These are phyloP conservation scores for Takashimella koratensis DNA, from an alignment of 1,284 basidiomycete genomes.

Conservation along the genomic window DNA sequence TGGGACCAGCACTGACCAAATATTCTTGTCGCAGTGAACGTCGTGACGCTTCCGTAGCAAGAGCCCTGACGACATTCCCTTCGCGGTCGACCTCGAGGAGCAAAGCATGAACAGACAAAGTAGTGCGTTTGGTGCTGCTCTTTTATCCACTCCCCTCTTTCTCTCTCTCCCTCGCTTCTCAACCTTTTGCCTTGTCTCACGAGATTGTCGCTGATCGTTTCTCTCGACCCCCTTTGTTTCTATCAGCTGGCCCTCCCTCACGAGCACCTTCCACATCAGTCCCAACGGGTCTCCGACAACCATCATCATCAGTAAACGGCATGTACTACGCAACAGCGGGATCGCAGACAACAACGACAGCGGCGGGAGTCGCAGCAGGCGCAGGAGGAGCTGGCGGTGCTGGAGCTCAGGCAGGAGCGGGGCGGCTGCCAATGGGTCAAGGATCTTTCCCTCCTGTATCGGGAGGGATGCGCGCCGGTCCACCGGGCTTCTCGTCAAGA, in stretches of 20 bases:
- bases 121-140: slow-evolving; percentile 4
- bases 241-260: background rate
- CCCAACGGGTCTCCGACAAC: background rate
- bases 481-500: slow-evolving; percentile 37
- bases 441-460: slow-evolving; percentile 17
- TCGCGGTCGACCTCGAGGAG: too few species aligned
- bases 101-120: slow-evolving; percentile 17
- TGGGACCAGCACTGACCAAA: too few species aligned
- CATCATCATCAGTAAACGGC: slow-evolving; percentile 10
- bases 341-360: slow-evolving; percentile 29
- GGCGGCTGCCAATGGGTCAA: slow-evolving; percentile 10
- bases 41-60: too few species aligned
- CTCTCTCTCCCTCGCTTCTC: background rate
- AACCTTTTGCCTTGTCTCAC: background rate
- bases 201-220: background rate
- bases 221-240: background rate
- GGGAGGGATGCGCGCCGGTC: slow-evolving; percentile 29
- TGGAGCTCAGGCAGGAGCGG: slow-evolving; percentile 6
- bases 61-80: too few species aligned
- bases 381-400: slow-evolving; percentile 6
- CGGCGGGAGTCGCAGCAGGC: slow-evolving; percentile 11
- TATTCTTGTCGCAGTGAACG: too few species aligned
- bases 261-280: background rate
- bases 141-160: background rate
- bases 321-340: slow-evolving; percentile 46